Evolutionary conservation across 768 basidiomycete species (phyloP), one percentile per base, ranked within the genome.

Genomic region (Floccularia luteovirens): DNA sequence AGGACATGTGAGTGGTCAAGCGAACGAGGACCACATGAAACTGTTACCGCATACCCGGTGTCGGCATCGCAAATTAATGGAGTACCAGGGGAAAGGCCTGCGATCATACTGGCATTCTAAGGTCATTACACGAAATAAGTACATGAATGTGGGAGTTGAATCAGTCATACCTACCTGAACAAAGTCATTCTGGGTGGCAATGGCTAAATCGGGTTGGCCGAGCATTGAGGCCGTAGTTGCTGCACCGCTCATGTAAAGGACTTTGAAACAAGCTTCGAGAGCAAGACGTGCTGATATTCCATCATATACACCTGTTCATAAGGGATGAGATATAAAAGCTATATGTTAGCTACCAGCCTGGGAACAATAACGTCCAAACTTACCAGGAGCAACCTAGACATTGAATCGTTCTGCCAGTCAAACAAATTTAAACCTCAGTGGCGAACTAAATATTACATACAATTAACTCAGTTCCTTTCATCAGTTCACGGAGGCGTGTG

Each of bases 21-120:
- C n/a, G n/a, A n/a, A n/a, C n/a, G n/a, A n/a, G n/a, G n/a, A n/a
- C n/a, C n/a, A n/a, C n/a, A n/a, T n/a, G n/a, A n/a, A n/a, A n/a
- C n/a, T n/a, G 31, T 30, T n/a, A 11, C 22, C 7, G 31, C 55
- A 36, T 47, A 69, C 66, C 74, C 73, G 20, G 74, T 77, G 45
- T 77, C 74, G 6, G 75, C 75, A 36, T 77, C 74, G 16, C 73
- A 73, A 45, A 77, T 75, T 17, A 77, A 56, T 16, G 73, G 72
- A 10, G 63, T 53, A 3, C 62, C 58, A 3, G 71, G 70, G 37
- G 69, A 59, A 24, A 75, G 45, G 38, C 68, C 63, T 46, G 67
- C 67, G 43, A 74, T 66, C 70, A 74, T 74, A 50, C 27, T 69
- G 57, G 48, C 64, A 59, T 66, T 70, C 49, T 55, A 39, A 41